phyloP scores from a whole-genome alignment of 1,284 basidiomycete genomes.

The Uromyces viciae-fabae region DNA sequence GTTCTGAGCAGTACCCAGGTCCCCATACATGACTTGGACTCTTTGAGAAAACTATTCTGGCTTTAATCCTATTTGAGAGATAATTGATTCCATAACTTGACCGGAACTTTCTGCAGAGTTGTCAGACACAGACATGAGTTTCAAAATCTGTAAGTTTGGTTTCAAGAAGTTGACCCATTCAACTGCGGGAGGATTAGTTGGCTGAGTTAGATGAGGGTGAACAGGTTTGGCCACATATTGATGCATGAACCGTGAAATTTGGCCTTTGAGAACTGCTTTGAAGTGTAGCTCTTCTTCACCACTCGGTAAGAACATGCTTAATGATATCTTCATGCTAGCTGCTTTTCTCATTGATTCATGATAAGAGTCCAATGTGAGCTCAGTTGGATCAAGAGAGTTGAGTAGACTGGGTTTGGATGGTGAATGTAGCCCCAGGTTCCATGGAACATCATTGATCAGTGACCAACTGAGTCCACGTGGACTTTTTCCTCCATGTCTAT shows the following conservation, averaged over 20 bases:
- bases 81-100: not conserved
- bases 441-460: not conserved
- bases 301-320: not conserved
- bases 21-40: not conserved
- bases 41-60: not conserved
- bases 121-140: not conserved
- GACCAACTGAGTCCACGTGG: not conserved
- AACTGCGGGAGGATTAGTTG: not conserved
- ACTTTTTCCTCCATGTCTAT: not conserved
- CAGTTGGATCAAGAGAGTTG: not conserved
- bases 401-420: not conserved
- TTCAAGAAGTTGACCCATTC: not conserved
- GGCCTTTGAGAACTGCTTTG: not conserved
- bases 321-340: not conserved
- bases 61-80: not conserved
- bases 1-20: not conserved
- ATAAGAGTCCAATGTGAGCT: not conserved
- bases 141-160: not conserved
- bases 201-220: too few relatives aligned
- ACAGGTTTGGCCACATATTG: not conserved
- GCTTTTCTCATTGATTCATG: not conserved
- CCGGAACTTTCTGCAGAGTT: not conserved
- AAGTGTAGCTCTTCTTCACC: not conserved
- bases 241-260: not conserved
- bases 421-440: not conserved